These are phyloP conservation scores for Tetrahymena thermophila DNA, from an alignment of 73 alveolate genomes.

Conservation along the genomic window DNA sequence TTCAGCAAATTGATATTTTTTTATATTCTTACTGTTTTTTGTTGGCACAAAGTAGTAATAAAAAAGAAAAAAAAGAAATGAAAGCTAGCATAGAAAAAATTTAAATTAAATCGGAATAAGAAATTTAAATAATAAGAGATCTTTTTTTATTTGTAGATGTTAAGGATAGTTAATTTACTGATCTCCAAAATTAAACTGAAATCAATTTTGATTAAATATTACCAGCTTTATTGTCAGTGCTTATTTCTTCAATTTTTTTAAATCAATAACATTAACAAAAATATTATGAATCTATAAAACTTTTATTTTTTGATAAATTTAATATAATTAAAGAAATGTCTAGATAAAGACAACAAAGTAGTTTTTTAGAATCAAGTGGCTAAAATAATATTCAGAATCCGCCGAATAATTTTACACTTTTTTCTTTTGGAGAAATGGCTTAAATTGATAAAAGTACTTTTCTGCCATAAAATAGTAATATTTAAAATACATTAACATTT, in stretches of 20 bases:
- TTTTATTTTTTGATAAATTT: background rate
- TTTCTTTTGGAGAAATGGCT: background rate
- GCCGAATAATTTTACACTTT: background rate
- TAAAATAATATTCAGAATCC: too few species aligned
- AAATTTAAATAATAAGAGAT: background rate
- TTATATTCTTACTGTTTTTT: background rate
- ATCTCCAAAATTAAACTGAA: background rate
- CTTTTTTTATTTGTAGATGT: background rate
- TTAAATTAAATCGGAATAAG: background rate
- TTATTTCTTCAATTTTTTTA: background rate
- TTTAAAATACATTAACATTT: background rate
- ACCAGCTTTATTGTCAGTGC: background rate
- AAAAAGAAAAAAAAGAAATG: background rate
- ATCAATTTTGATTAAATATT: background rate
- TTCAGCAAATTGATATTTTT: background rate
- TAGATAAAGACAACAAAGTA: background rate
- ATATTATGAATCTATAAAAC: background rate
- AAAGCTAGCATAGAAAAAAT: background rate
- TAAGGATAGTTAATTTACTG: background rate
- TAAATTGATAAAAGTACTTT: background rate
- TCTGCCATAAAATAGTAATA: background rate
- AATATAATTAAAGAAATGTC: background rate
- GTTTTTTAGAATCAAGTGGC: background rate
- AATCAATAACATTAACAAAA: background rate
- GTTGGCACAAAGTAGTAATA: background rate